phyloP scores from a whole-genome alignment of 2,329 filamentous ascomycete genomes.

The Aspergillus jensenii region DNA sequence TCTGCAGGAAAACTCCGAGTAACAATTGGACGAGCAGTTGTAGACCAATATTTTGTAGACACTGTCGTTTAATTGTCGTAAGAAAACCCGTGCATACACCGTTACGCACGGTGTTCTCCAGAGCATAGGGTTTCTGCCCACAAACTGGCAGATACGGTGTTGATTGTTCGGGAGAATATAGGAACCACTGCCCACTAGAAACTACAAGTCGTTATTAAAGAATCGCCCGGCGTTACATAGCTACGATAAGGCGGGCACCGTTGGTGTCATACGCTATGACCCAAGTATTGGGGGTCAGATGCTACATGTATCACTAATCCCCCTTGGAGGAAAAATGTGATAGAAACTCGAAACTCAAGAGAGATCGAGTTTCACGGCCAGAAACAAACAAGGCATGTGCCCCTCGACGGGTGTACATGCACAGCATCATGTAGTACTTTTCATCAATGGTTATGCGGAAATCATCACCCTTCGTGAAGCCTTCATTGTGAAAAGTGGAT shows the following conservation, averaged over 20 bases:
- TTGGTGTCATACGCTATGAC: neutral
- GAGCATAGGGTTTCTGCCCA: neutral
- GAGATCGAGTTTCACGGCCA: conserved; percentile 9
- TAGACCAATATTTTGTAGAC: neutral
- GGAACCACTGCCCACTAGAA: neutral
- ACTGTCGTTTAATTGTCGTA: no score
- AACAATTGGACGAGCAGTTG: neutral
- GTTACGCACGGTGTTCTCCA: neutral
- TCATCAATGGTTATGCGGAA: conserved; percentile 60
- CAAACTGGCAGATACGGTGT: neutral
- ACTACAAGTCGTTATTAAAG: neutral
- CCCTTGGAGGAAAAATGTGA: neutral
- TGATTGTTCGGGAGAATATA: neutral
- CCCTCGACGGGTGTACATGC: neutral
- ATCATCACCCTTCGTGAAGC: conserved; percentile 57
- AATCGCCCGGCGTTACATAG: neutral
- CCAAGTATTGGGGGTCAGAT: neutral
- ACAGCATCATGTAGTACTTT: conserved; percentile 29
- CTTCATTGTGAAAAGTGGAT: conserved; percentile 57
- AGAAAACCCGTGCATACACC: no score
- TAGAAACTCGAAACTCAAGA: neutral
- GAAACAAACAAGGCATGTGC: conserved; percentile 4
- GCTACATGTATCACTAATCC: neutral
- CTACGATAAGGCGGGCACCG: neutral
- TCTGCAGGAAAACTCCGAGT: neutral